Evolutionary conservation across 148 eudicot species (phyloP).

Genomic region (Suaeda aralocaspica): DNA sequence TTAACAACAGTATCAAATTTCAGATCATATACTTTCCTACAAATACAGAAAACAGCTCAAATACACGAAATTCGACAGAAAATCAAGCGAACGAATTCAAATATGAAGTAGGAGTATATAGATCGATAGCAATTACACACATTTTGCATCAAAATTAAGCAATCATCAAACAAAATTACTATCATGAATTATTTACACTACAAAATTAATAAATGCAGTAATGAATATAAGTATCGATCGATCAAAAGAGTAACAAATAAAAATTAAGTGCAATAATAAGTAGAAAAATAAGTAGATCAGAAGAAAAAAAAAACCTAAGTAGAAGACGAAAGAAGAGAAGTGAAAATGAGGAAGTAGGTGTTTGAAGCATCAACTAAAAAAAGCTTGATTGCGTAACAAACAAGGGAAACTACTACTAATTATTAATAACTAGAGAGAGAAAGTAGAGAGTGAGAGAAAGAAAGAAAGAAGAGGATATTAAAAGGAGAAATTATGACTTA

Average conservation of each 20-base stretch:
- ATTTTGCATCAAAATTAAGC: not conserved
- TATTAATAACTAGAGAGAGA: slow-evolving; percentile 19
- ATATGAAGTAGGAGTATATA: not conserved
- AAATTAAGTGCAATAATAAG: too few species aligned
- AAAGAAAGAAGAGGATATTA: slow-evolving; percentile 5
- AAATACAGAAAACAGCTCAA: not conserved
- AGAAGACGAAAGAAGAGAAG: slow-evolving; percentile 4
- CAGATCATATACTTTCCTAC: too few species aligned
- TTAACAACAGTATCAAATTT: too few species aligned
- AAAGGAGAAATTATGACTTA: slow-evolving; percentile 10
- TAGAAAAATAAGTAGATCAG: not conserved
- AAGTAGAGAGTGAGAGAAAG: slow-evolving; percentile 18
- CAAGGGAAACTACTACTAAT: slow-evolving; percentile 42
- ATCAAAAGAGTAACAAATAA: not conserved
- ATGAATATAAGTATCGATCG: not conserved
- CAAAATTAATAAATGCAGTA: not conserved
- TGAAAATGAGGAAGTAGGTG: slow-evolving; percentile 10
- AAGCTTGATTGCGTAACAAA: slow-evolving; percentile 27
- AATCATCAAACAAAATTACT: not conserved
- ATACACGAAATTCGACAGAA: not conserved
- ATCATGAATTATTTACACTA: not conserved
- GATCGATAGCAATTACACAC: slow-evolving; percentile 3
- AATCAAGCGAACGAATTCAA: not conserved
- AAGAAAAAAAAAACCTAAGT: not conserved
- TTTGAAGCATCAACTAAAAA: slow-evolving; percentile 12